Base-by-base conservation (phyloP, 1,139 yeast genomes). In the Hyphopichia khmerensis region DNA sequence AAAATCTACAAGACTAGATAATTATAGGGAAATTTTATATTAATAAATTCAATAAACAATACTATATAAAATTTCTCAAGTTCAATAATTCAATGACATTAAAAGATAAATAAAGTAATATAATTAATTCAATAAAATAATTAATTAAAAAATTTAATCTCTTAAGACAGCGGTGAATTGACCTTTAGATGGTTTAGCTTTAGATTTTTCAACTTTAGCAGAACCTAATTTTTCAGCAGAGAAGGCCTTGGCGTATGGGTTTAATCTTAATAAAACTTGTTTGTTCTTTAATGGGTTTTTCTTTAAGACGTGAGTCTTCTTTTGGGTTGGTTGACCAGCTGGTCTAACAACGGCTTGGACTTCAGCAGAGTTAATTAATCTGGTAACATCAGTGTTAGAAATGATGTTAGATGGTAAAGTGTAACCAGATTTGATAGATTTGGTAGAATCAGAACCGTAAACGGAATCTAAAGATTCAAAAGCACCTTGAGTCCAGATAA, bases 231-330 rank as follows among this genome's bases (percentile, higher is more conserved):
- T 87, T 80, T 89, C 86, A 72, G 87, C 89, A 65, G 96, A 69
- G 79, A 82, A 90, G 64, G 93, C 96, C 87, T 89, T 89, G 67
- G 99, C 98, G 85, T 93, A 93, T 61, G 99, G 99, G 96, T 93
- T 95, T 76, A 93, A 87, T 83, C 97, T 89, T 75, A 90, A 85
- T 72, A 90, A 79, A 66, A 90, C 95, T 80, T 89, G 96, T 85
- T 90, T 91, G 97, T 95, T 93, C 93, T 89, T 93, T 75, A 93
- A 90, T 79, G 99, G 99, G 95, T 93, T 93, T 93, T 89, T 91
- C 97, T 93, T 93, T 77, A 84, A 86, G 72, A 87, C 96, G 82
- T 87, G 89, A 59, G 89, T 75, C 77, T 95, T 88, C 93, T 90
- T 89, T 76, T 88, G 95, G 69, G 84, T 77, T 64, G 95, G 77